Evolutionary conservation across 495 filamentous ascomycete species (phyloP).

Genomic region (Tuber indicum): DNA sequence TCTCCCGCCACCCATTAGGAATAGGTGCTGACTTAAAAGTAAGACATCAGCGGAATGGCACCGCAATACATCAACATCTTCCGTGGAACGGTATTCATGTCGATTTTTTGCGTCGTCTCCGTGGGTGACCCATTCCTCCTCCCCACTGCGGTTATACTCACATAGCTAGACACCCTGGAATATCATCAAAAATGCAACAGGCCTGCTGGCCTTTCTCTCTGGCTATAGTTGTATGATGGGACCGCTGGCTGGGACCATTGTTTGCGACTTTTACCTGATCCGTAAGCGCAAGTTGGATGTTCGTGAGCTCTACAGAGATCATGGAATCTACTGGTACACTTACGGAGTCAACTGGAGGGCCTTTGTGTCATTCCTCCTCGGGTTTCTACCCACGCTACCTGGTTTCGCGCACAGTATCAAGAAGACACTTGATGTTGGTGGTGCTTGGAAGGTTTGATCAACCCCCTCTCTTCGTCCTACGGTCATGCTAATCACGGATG

Average conservation of each 20-base stretch:
- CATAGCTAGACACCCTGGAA: slow-evolving; percentile 47
- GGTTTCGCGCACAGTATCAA: slow-evolving; percentile 44
- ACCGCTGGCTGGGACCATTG: slow-evolving; percentile 47
- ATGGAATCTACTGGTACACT: slow-evolving; percentile 48
- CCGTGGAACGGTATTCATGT: slow-evolving; percentile 43
- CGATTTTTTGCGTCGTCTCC: slow-evolving; percentile 45
- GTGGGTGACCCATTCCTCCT: not conserved
- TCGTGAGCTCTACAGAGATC: slow-evolving; percentile 43
- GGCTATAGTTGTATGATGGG: slow-evolving; percentile 49
- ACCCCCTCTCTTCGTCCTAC: not conserved
- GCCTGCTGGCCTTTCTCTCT: slow-evolving; percentile 47
- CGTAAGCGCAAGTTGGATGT: slow-evolving; percentile 42
- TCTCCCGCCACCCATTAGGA: not conserved
- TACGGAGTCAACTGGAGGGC: slow-evolving; percentile 46
- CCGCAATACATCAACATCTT: slow-evolving; percentile 47
- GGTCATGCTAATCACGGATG: slow-evolving; percentile 4
- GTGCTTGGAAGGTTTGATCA: slow-evolving; percentile 42
- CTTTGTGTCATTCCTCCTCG: slow-evolving; percentile 43
- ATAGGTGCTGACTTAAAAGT: not conserved
- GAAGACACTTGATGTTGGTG: slow-evolving; percentile 42
- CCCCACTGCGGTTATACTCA: slow-evolving; percentile 4
- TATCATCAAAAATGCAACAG: slow-evolving; percentile 47
- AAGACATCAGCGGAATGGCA: slow-evolving; percentile 37
- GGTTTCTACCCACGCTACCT: slow-evolving; percentile 46
- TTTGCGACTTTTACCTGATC: slow-evolving; percentile 49